These are phyloP conservation scores for Neofusicoccum laricinum DNA, from an alignment of 2,329 filamentous ascomycete genomes.

Conservation along the genomic window DNA sequence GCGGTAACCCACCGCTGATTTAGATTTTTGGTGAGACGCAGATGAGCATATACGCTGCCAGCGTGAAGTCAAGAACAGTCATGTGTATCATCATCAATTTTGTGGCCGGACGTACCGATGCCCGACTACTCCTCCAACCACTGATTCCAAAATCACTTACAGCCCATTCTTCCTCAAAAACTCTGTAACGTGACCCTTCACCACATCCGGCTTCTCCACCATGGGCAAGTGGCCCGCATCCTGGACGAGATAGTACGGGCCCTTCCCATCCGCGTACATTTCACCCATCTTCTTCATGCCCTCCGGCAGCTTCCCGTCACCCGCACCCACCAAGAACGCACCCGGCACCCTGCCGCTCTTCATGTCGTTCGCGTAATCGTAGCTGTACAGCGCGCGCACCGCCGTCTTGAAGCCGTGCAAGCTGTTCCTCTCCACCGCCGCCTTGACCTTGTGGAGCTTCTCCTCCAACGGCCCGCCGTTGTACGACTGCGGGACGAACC, in stretches of 20 bases:
- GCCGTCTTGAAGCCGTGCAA: slow-evolving; percentile 66
- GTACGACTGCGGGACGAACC: slow-evolving; percentile 66
- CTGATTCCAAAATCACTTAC: not conserved
- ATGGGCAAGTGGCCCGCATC: slow-evolving; percentile 79
- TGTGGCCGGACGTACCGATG: not conserved
- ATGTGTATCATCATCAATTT: not conserved
- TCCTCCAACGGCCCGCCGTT: slow-evolving; percentile 48
- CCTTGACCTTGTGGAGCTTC: slow-evolving; percentile 58
- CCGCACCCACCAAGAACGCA: slow-evolving; percentile 68
- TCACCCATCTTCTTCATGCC: slow-evolving; percentile 74
- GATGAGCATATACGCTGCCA: no score
- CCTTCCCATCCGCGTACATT: slow-evolving; percentile 23
- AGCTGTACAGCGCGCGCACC: slow-evolving; percentile 69
- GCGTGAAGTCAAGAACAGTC: not conserved
- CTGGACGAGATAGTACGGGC: slow-evolving; percentile 64
- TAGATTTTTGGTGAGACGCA: no score
- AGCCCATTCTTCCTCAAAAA: slow-evolving; percentile 31
- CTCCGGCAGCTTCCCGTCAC: slow-evolving; percentile 71
- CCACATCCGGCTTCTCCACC: slow-evolving; percentile 69
- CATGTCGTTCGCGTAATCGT: slow-evolving; percentile 62
- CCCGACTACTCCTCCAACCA: not conserved
- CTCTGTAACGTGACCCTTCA: slow-evolving; percentile 64
- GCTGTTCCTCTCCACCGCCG: slow-evolving; percentile 68
- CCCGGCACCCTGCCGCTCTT: slow-evolving; percentile 55
- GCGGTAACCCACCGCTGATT: no score